Evolutionary conservation across 1,284 basidiomycete genomes (phyloP), one percentile per base, ranked within the genome.

Genomic region (Malassezia sp.): DNA sequence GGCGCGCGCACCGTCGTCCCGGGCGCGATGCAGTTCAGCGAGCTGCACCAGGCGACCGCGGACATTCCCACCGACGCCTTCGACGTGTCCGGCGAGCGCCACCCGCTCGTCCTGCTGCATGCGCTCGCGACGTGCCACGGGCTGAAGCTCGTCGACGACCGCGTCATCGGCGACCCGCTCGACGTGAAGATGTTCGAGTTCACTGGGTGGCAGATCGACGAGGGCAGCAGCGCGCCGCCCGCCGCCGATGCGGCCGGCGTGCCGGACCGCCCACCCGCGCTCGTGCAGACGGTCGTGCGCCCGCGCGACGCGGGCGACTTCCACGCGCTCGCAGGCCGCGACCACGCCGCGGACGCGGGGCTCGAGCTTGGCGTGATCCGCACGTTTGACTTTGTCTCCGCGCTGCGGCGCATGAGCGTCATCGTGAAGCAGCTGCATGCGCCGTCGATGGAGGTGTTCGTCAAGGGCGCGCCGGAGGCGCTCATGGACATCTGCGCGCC

Each of bases 401-500:
- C 84, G 5, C 76, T 97, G 17, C 79, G 93, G 27, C 76, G 93
- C 41, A 99, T 97, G 93, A 93, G 88, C 54, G 93, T 97, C 22
- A 80, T 99, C 45, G 91, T 96, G 61, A 97, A 96, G 72, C 78
- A 86, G 41, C 78, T 97, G 48, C 93, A 85, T 72, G 90, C 89
- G 54, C 80, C 74, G 35, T 87, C 84, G 67, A 96, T 97, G 86
- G 91, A 97, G 69, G 78, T 96, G 7, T 97, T 95, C 70, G 90
- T 91, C 67, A 99, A 99, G 71, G 93, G 93, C 18, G 93, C 93
- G 1, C 93, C 93, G 0, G 93, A 99, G 71, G 86, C 93, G 45
- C 97, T 99, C 89, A 71, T 75, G 2, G 90, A 93, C 36, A 96
- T 99, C 49, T 99, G 67, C 52, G 60, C 65, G 44, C 50, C 47